A percentile compares a stretch with the other conserved stretches of the same genome.
Conservation (phyloP, 2,329 filamentous ascomycete species). For the Aspergillus melleus region DNA sequence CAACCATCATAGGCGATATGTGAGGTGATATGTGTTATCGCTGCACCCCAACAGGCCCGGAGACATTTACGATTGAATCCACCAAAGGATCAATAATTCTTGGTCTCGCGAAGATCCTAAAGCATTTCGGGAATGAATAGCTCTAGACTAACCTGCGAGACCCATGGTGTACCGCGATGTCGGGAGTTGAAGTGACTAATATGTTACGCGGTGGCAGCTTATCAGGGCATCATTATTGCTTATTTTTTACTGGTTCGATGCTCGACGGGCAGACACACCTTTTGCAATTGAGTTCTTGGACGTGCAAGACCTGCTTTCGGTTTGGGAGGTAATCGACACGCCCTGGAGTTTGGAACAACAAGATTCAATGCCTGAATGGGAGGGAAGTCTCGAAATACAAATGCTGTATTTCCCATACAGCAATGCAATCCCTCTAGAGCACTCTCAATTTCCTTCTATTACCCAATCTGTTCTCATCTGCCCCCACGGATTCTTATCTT, state of each 20-base stretch:
- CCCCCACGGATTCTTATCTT: too few species aligned
- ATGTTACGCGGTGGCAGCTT: not conserved
- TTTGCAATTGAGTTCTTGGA: too few species aligned
- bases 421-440: too few species aligned
- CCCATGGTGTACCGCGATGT: not conserved
- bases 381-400: too few species aligned
- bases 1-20: too few species aligned
- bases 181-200: not conserved
- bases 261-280: not conserved
- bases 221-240: not conserved
- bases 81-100: not conserved
- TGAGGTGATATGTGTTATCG: not conserved
- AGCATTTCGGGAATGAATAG: not conserved
- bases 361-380: too few species aligned
- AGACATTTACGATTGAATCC: not conserved
- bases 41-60: not conserved
- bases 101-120: not conserved
- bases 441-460: too few species aligned
- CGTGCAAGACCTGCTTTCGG: too few species aligned
- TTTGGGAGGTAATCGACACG: too few species aligned
- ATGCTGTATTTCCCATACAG: too few species aligned
- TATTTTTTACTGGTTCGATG: not conserved
- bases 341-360: too few species aligned
- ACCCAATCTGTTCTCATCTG: too few species aligned
- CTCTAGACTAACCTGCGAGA: not conserved